phyloP scores from a whole-genome alignment of 371 early-diverging fungal genomes.

The Saksenaea oblongispora region DNA sequence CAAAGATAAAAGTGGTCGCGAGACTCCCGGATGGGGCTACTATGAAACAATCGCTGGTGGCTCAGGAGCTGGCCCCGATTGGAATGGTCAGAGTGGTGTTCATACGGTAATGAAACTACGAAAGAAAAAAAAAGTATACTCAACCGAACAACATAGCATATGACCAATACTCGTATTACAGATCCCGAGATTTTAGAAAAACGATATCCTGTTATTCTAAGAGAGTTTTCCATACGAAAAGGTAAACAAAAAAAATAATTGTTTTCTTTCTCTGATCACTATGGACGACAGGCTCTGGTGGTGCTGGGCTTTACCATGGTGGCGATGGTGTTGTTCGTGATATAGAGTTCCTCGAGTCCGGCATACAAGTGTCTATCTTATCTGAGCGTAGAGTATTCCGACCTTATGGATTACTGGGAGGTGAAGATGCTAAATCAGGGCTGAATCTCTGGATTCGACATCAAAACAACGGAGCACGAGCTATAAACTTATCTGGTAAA shows the following conservation, averaged over 20 bases:
- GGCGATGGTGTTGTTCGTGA: conserved; percentile 91
- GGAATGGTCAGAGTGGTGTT: conserved; percentile 84
- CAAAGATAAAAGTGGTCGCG: conserved; percentile 42
- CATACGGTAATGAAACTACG: conserved; percentile 45
- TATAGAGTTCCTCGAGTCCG: conserved; percentile 74
- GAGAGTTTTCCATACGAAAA: conserved; percentile 78
- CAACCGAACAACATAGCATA: conserved; percentile 62
- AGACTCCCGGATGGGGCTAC: conserved; percentile 86
- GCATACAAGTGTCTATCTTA: conserved; percentile 86
- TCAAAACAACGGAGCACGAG: conserved; percentile 30
- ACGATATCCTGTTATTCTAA: conserved; percentile 92
- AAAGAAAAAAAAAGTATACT: background rate
- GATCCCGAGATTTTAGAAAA: conserved; percentile 95
- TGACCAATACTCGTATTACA: conserved; percentile 97
- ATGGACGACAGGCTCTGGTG: conserved; percentile 69
- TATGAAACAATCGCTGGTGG: conserved; percentile 93
- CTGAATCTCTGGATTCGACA: conserved; percentile 79
- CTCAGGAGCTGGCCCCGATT: conserved; percentile 76
- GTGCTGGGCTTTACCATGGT: conserved; percentile 76
- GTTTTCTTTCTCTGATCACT: background rate
- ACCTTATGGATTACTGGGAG: conserved; percentile 92
- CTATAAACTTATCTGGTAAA: conserved; percentile 85
- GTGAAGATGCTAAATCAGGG: conserved; percentile 74
- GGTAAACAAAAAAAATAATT: conserved; percentile 17
- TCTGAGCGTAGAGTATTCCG: conserved; percentile 89